Evolutionary conservation across 1,139 yeast genomes (phyloP), one percentile per base, ranked within the genome.

Genomic region (Hansenula sp.): DNA sequence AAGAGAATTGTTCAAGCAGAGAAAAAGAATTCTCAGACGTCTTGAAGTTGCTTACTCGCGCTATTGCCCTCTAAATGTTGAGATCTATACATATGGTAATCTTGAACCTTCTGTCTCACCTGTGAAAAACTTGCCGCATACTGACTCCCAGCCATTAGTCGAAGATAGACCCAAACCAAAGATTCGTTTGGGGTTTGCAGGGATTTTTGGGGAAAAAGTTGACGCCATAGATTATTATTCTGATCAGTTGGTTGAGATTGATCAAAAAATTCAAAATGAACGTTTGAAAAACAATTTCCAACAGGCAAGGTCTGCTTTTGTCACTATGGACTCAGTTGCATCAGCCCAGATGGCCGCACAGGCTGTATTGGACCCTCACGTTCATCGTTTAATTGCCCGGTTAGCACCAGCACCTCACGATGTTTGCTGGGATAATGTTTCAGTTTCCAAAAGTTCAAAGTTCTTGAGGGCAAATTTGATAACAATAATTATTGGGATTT

Each of bases 321-420:
- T 88, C 19, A 88, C 96, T 1, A 83, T 88, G 93, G 89, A 84
- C 51, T 79, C 89, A 0, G 93, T 84, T 1, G 93, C 93, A 0
- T 79, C 86, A 39, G 93, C 93, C 0, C 94, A 85, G 62, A 84
- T 84, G 88, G 86, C 88, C 3, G 93, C 93, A 0, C 94, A 85
- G 58, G 85, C 93, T 0, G 86, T 85, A 0, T 63, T 85, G 44
- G 93, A 85, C 57, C 93, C 93, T 7, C 71, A 88, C 47, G 90
- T 83, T 10, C 81, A 84, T 58, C 82, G 80, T 53, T 67, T 85
- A 45, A 81, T 84, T 48, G 84, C 87, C 0, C 70, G 77, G 33
- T 66, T 84, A 45, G 94, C 94, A 0, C 94, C 94, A 2, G 90
- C 93, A 11, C 91, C 93, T 3, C 83, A 82, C 50, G 96, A 88